Base-by-base conservation (phyloP, 495 filamentous ascomycete species). In the Penicillium canescens region DNA sequence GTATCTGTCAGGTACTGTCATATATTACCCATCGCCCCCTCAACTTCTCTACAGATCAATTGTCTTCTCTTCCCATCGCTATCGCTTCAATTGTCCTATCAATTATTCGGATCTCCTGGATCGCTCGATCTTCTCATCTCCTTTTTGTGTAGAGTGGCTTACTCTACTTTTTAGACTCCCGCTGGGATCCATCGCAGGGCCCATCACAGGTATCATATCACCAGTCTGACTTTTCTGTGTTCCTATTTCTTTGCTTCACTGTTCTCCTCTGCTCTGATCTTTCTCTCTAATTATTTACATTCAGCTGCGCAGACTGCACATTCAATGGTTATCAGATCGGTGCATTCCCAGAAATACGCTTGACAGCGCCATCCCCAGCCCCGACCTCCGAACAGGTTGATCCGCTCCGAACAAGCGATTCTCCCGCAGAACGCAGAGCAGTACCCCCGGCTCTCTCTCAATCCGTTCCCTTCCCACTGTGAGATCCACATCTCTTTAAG, bases 401-500 rank as follows among this genome's bases (percentile, higher is more conserved):
- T 76, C 73, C 73, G 73, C 26, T 66, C 71, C 73, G 73, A 73
- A 68, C 73, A 76, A 76, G 73, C 73, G 73, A 76, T 65, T 69
- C 64, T 61, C 64, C 65, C 62, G 62, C 67, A 66, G 64, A 59
- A 50, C 54, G 59, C 50, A 67, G 55, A 49, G 57, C 56, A 57
- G 59, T 63, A 63, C 62, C 60, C 61, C 65, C 62, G 61, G 61
- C 61, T 64, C 60, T 62, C 53, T 65, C 65, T 56, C 64, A 47
- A 44, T 51, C 48, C 35, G 47, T 53, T 53, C 58, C 63, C 58
- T 61, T 60, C 52, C 46, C 62, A 66, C 60, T 50, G 56, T 67
- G 61, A 61, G 66, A 67, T 65, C 63, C 66, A 65, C 58, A 56
- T 62, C 48, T 61, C 54, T 56, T 63, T 8, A 26, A 35, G 31